Evolutionary conservation across 2,329 filamentous ascomycete genomes (phyloP), one percentile per base, ranked within the genome.

Genomic region (Talaromyces sp.): DNA sequence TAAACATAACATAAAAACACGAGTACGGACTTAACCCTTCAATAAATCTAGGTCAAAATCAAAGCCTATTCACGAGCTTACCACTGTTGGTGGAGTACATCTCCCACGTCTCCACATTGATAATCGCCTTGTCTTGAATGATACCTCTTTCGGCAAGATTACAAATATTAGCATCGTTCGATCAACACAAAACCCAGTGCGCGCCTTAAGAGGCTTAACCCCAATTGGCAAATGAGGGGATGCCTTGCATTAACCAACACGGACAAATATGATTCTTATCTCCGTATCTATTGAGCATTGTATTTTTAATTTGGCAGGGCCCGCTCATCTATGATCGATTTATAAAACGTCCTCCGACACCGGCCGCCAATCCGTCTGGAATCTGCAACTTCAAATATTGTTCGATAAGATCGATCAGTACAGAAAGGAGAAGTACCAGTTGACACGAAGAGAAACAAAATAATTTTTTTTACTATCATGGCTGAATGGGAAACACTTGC

Each of bases 401-500:
- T 38, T 35, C 52, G 35, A n/a, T 38, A 38, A 8, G 14, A 4
- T 6, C n/a, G 35, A 38, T n/a, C n/a, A 38, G 8, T 7, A 38
- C 6, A 38, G 35, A 38, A 38, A 38, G 5, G 13, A 2, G 14
- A n/a, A n/a, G n/a, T n/a, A n/a, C n/a, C n/a, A n/a, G n/a, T n/a
- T n/a, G n/a, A n/a, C n/a, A n/a, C n/a, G 35, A 4, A n/a, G 35
- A n/a, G 8, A 38, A 38, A 5, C 3, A n/a, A n/a, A 8, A n/a
- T 7, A n/a, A 21, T 31, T 24, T 5, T 4, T 26, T 26, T 14
- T 29, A 26, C 5, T 29, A 55, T 29, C 14, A 56, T 56, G 55
- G 55, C 55, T 56, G 26, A 41, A 27, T 66, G 65, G 65, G 64
- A 65, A 58, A 58, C 64, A n/a, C 27, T 59, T 50, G 65, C 63